phyloP scores from a whole-genome alignment of 2,329 filamentous ascomycete genomes.

The Penicillium sp. region DNA sequence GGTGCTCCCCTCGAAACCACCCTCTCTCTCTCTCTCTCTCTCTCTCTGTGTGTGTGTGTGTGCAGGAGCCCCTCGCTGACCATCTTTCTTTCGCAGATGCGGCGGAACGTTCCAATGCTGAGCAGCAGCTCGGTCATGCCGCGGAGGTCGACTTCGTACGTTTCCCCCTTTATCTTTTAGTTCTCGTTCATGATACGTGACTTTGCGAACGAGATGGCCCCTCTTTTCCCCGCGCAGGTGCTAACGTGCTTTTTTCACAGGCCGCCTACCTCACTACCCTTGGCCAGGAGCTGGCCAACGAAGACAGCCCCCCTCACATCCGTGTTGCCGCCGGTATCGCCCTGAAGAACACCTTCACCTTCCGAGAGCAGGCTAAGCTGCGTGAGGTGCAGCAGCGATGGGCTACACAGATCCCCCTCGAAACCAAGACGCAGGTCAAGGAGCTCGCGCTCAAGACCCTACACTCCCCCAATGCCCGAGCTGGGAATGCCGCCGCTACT shows the following conservation, averaged over 20 bases:
- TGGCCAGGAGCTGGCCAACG: slow-evolving; percentile 91
- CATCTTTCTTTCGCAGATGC: slow-evolving; percentile 64
- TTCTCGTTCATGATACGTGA: not conserved
- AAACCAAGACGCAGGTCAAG: slow-evolving; percentile 86
- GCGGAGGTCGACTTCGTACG: slow-evolving; percentile 94
- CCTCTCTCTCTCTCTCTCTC: no score
- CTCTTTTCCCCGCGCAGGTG: slow-evolving; percentile 17
- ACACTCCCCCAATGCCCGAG: slow-evolving; percentile 72
- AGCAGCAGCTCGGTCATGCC: slow-evolving; percentile 90
- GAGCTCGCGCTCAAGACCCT: slow-evolving; percentile 85
- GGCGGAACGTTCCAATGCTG: slow-evolving; percentile 81
- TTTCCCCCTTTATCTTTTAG: slow-evolving; percentile 35
- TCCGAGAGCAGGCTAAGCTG: slow-evolving; percentile 82
- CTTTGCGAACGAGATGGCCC: not conserved
- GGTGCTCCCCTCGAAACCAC: not conserved
- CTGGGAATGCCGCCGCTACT: slow-evolving; percentile 86
- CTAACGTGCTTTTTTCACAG: slow-evolving; percentile 50
- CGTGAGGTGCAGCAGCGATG: slow-evolving; percentile 92
- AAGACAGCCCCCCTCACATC: slow-evolving; percentile 76
- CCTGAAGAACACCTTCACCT: slow-evolving; percentile 96
- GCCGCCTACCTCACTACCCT: slow-evolving; percentile 89
- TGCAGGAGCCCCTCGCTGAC: slow-evolving; percentile 23
- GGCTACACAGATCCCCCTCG: slow-evolving; percentile 75
- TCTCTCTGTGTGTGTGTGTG: no score
- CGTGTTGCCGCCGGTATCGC: slow-evolving; percentile 93